Evolutionary conservation across 495 filamentous ascomycete species (phyloP).

Genomic region (Podospora anserina): DNA sequence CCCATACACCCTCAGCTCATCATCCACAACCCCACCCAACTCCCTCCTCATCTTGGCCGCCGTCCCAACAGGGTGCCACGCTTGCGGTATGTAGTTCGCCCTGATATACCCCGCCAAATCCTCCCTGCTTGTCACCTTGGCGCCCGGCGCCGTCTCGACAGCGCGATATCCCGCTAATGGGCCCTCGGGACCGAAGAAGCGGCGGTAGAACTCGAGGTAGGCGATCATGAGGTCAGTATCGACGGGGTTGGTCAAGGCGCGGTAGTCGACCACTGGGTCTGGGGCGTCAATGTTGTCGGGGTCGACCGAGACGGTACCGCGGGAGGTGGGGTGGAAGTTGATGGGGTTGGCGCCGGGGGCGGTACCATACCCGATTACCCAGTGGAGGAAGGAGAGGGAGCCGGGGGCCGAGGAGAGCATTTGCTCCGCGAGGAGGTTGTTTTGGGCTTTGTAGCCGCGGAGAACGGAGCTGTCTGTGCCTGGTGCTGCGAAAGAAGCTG

Average conservation of each 20-base stretch:
- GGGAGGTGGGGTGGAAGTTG: slow-evolving; percentile 38
- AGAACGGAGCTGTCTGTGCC: slow-evolving; percentile 26
- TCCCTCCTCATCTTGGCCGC: slow-evolving; percentile 43
- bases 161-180: too few species aligned
- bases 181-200: slow-evolving; percentile 23
- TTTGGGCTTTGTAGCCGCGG: slow-evolving; percentile 34
- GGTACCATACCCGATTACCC: slow-evolving; percentile 26
- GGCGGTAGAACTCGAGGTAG: slow-evolving; percentile 29
- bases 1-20: slow-evolving; percentile 47
- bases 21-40: slow-evolving; percentile 47
- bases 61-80: slow-evolving; percentile 40
- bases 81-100: slow-evolving; percentile 26
- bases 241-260: slow-evolving; percentile 34
- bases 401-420: slow-evolving; percentile 19
- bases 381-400: slow-evolving; percentile 34
- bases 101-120: slow-evolving; percentile 11
- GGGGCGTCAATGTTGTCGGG: slow-evolving; percentile 33
- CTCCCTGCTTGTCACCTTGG: slow-evolving; percentile 23
- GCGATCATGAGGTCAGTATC: slow-evolving; percentile 33
- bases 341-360: slow-evolving; percentile 31
- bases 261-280: slow-evolving; percentile 33
- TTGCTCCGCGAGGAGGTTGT: not conserved
- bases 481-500: slow-evolving; percentile 25
- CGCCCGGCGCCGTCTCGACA: slow-evolving; percentile 17
- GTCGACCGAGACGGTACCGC: slow-evolving; percentile 41